Evolutionary conservation across 108 stramenopile species (phyloP), one percentile per base, ranked within the genome.

Genomic region (Cyclotella distinguenda): DNA sequence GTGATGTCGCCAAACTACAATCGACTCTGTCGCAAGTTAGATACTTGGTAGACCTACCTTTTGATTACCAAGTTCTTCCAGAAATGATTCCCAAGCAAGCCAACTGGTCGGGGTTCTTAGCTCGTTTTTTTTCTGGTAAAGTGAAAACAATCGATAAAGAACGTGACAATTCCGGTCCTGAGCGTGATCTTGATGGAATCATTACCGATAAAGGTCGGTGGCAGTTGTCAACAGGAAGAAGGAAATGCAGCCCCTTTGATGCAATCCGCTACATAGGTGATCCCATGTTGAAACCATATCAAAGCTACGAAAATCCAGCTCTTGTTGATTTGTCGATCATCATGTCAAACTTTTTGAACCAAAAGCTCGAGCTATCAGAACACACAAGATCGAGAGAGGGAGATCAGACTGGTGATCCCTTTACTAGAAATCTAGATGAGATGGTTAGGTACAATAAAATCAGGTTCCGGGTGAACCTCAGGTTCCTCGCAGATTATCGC

Each of bases 401-500:
- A 26, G 31, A 47, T n/a, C 11, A 47, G 35, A 64, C 60, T 25
- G 64, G 66, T 0, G 67, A 61, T 40, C 23, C 40, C 13, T 34
- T 67, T 13, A 6, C 59, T 25, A 80, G 61, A 32, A 68, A 57
- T 27, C 59, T 51, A 55, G 36, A 36, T n/a, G 74, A 81, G 43
- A 74, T 67, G 60, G 66, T 82, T 22, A 62, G 58, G n/a, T 58
- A 57, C 36, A 51, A 74, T 38, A 71, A 74, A 16, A 48, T 66
- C 44, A 36, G 61, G 16, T 54, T 82, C 23, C 83, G 89, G 16
- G 40, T 94, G 60, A 91, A 94, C 69, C 66, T 94, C 52, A 87
- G 93, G 15, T 86, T 87, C 36, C 60, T 94, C 33, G 93, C 93
- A 4, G 93, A 94, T 57, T 86, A 82, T 38, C 61, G 91, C 16